Evolutionary conservation across 2,329 filamentous ascomycete species (phyloP).

Genomic region (Venturia asperata): DNA sequence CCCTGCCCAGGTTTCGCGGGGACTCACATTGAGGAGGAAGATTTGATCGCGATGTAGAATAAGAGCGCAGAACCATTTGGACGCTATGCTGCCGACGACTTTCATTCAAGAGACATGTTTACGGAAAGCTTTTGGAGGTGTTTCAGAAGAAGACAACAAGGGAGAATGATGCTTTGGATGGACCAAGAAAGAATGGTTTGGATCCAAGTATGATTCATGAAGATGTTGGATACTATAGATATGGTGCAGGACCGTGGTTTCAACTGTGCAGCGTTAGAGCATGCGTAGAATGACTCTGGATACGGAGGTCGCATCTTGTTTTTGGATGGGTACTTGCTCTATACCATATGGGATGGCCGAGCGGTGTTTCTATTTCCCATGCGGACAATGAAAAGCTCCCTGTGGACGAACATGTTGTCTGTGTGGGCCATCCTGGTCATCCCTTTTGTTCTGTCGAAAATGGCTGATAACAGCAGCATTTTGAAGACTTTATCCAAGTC

Average conservation of each 20-base stretch:
- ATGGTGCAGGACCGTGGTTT: background rate
- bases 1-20: slow-evolving; percentile 21
- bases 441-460: too few relatives aligned
- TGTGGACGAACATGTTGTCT: background rate
- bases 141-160: background rate
- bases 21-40: slow-evolving; percentile 15
- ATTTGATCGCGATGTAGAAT: background rate
- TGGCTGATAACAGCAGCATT: too few relatives aligned
- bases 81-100: background rate
- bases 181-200: background rate
- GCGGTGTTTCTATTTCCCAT: background rate
- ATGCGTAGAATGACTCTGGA: background rate
- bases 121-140: background rate
- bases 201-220: background rate
- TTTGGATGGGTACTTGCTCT: background rate
- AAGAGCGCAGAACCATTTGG: background rate
- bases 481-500: too few relatives aligned
- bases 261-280: slow-evolving; percentile 1
- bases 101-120: background rate
- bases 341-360: slow-evolving; percentile 5
- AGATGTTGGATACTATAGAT: background rate
- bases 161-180: background rate
- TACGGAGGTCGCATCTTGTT: slow-evolving; percentile 1
- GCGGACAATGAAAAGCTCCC: background rate
- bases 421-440: too few relatives aligned